Evolutionary conservation across 169 alveolate genomes (phyloP).

Genomic region (Cryptosporidium parvum): DNA sequence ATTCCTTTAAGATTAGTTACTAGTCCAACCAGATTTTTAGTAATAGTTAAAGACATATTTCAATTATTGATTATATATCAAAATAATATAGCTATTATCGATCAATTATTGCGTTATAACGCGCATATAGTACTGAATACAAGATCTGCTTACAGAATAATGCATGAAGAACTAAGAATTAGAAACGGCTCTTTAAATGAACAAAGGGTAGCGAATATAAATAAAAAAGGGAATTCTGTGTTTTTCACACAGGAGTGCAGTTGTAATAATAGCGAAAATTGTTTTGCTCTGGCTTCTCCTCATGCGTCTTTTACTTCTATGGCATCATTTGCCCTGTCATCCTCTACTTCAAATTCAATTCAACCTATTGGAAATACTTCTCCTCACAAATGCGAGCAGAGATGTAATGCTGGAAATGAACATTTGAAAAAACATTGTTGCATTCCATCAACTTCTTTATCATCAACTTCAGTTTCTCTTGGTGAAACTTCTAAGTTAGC

Average conservation of each 20-base stretch:
- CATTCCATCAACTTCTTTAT: slow-evolving; percentile 48
- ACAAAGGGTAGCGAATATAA: background rate
- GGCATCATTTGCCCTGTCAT: slow-evolving; percentile 55
- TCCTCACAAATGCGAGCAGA: slow-evolving; percentile 10
- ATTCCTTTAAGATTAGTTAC: background rate
- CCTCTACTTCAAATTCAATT: slow-evolving; percentile 30
- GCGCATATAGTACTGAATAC: background rate
- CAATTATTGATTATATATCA: background rate
- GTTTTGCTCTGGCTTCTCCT: slow-evolving; percentile 32
- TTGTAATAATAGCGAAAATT: slow-evolving; percentile 61
- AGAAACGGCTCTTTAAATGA: slow-evolving; percentile 4
- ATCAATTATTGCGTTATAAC: background rate
- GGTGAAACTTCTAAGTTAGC: slow-evolving; percentile 12
- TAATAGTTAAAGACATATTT: background rate
- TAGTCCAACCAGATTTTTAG: background rate
- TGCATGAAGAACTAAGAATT: slow-evolving; percentile 55
- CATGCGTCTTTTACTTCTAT: slow-evolving; percentile 22
- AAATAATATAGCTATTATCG: background rate
- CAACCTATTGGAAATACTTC: slow-evolving; percentile 22
- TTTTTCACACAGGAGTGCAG: slow-evolving; percentile 40
- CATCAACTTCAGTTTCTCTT: slow-evolving; percentile 48
- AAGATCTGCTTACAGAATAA: background rate
- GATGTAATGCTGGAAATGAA: slow-evolving; percentile 17
- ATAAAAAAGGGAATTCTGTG: background rate
- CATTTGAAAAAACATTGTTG: slow-evolving; percentile 49